Percentiles rank a stretch among this genome's conserved stretches.
Evolutionary conservation across 2,329 filamentous ascomycete species (phyloP).

Genomic region (Curvularia lunata): DNA sequence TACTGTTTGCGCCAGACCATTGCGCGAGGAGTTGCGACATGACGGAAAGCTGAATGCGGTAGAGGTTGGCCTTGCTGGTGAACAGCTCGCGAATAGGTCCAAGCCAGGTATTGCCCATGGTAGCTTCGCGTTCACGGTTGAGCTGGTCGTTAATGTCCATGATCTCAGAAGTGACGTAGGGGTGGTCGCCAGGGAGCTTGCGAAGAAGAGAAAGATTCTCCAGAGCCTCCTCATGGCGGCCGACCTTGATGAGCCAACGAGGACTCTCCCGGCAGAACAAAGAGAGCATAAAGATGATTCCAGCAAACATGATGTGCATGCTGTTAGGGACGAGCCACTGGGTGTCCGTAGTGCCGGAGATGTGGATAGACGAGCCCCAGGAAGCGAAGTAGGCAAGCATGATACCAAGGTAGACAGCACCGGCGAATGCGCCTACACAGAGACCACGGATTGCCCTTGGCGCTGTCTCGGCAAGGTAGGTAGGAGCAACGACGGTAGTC

Average conservation of each 20-base stretch:
- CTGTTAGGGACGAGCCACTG: conserved; percentile 71
- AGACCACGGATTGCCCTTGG: conserved; percentile 73
- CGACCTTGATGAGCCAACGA: conserved; percentile 71
- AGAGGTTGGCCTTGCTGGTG: conserved; percentile 70
- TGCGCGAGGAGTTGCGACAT: conserved; percentile 75
- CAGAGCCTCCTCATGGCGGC: conserved; percentile 65
- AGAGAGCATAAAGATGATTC: conserved; percentile 72
- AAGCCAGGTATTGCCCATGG: conserved; percentile 66
- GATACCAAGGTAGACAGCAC: conserved; percentile 77
- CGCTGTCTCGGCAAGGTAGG: conserved; percentile 76
- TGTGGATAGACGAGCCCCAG: conserved; percentile 60
- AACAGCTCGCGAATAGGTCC: conserved; percentile 74
- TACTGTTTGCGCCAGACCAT: conserved; percentile 70
- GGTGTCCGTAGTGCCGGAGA: conserved; percentile 52
- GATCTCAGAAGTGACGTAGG: conserved; percentile 68
- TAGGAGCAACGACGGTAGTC: conserved; percentile 70
- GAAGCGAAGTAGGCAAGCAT: conserved; percentile 79
- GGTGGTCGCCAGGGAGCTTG: conserved; percentile 63
- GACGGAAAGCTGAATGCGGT: conserved; percentile 72
- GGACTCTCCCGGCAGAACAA: conserved; percentile 74
- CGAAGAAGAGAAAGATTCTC: conserved; percentile 64
- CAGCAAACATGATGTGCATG: conserved; percentile 78
- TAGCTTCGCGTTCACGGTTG: conserved; percentile 74
- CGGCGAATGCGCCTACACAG: conserved; percentile 74
- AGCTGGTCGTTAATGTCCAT: conserved; percentile 69